These are phyloP conservation scores for Colletotrichum phormii DNA, from an alignment of 2,329 filamentous ascomycete species.

Conservation along the genomic window DNA sequence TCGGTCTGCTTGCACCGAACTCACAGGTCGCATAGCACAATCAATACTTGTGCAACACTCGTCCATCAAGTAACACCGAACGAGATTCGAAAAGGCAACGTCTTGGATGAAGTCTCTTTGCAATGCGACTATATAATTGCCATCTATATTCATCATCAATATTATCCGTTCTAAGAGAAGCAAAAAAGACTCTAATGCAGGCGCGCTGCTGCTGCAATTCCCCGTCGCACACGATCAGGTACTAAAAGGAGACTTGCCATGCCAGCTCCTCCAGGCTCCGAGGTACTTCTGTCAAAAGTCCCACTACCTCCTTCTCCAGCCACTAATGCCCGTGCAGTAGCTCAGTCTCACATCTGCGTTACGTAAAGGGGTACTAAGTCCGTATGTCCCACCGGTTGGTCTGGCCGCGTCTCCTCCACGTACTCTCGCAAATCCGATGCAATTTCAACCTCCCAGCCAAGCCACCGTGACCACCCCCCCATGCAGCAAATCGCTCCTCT, in stretches of 20 bases:
- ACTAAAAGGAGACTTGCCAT: not conserved
- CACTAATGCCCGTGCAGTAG: not conserved
- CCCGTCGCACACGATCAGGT: not conserved
- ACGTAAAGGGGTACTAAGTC: conserved; percentile 27
- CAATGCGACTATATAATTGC: not conserved
- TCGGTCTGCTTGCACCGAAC: too few species aligned
- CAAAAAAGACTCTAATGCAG: not conserved
- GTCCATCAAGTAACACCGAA: not conserved
- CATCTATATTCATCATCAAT: not conserved
- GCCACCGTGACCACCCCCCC: not conserved
- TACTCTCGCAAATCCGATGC: conserved; percentile 23
- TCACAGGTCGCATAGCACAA: not conserved
- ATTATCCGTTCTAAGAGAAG: not conserved
- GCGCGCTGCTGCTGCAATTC: not conserved
- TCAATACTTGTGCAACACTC: not conserved
- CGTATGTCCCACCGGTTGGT: conserved; percentile 9
- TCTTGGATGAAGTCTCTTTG: not conserved
- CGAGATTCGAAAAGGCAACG: not conserved
- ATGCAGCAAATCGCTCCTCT: conserved; percentile 1
- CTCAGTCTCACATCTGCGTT: conserved; percentile 6
- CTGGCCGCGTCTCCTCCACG: conserved; percentile 18
- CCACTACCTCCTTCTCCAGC: not conserved
- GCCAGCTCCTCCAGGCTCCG: conserved; percentile 1
- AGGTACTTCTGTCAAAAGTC: conserved; percentile 18
- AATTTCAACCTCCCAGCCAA: conserved; percentile 24